Base-by-base conservation (phyloP, 2,329 filamentous ascomycete genomes). In the Fusarium penzigii region DNA sequence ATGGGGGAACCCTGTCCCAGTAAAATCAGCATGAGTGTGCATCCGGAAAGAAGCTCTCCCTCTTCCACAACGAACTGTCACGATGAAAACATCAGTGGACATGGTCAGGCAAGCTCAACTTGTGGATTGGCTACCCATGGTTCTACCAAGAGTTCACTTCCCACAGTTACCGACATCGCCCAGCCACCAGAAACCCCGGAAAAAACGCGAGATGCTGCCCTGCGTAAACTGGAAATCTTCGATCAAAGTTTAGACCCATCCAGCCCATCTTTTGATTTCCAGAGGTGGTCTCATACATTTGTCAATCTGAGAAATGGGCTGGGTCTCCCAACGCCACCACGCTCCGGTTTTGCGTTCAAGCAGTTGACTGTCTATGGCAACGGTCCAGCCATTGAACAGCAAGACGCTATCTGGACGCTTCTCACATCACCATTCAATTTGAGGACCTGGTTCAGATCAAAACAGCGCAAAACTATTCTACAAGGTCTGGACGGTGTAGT, bases 401-500 rank as follows among this genome's bases (percentile, higher is more conserved):
- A 49, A 36, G 38, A 45, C 42, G 44, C 48, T 6, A 34, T 49
- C 6, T 44, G 42, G 48, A 41, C 48, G n/a, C 16, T 20, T 16
- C 17, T 49, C 8, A 44, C 36, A n/a, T 25, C 36, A 5, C 36
- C 32, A 40, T 45, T 49, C 17, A 45, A 40, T 40, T 12, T 40
- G 3, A 20, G 36, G 42, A 16, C 34, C 9, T 41, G 42, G 42
- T 8, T 25, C 17, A 41, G 14, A 16, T 34, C 42, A 17, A 44
- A 44, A 49, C 29, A 32, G 2, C 6, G 25, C 2, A 44, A 34
- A 40, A 34, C 17, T 25, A 57, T 57, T 34, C 55, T 57, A 3
- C 55, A 57, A 2, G 36, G 40, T 2, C 56, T 57, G 5, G 55
- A 57, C 11, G 55, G 55, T 0, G n/a, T 57, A 17, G 16, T 57